These are phyloP conservation scores for Tricholoma sp. DNA, from an alignment of 768 basidiomycete species.

Conservation along the genomic window DNA sequence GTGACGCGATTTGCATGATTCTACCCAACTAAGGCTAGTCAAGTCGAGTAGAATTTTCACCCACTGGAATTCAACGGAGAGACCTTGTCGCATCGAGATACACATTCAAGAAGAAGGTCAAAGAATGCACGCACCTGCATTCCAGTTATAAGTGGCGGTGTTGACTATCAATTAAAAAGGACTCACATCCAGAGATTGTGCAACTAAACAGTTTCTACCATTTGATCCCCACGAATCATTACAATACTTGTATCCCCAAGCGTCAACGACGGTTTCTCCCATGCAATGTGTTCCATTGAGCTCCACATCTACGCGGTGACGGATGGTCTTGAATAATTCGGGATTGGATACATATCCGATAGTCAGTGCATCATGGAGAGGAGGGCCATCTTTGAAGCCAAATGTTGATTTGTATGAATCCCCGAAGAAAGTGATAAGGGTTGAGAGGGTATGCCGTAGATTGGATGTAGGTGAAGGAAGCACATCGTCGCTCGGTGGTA, in stretches of 20 bases:
- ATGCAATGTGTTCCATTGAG: conserved; percentile 56
- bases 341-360: conserved; percentile 72
- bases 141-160: background rate
- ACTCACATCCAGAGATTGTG: conserved; percentile 61
- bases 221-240: conserved; percentile 67
- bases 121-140: conserved; percentile 62
- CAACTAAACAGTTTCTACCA: conserved; percentile 75
- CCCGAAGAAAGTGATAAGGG: conserved; percentile 70
- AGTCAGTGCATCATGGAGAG: conserved; percentile 82
- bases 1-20: background rate
- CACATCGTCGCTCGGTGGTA: conserved; percentile 9
- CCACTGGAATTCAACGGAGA: conserved; percentile 49
- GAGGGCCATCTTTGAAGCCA: conserved; percentile 81
- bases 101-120: conserved; percentile 53
- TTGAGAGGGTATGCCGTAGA: conserved; percentile 70
- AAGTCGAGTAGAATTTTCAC: background rate
- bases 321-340: conserved; percentile 50
- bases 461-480: conserved; percentile 34
- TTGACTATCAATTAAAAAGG: background rate
- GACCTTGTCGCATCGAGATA: conserved; percentile 50
- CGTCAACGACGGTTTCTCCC: conserved; percentile 79
- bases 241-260: conserved; percentile 57
- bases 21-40: background rate
- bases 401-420: conserved; percentile 68
- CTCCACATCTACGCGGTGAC: conserved; percentile 85